Evolutionary conservation across 495 filamentous ascomycete genomes (phyloP).

Genomic region (Cenococcum geophilum): DNA sequence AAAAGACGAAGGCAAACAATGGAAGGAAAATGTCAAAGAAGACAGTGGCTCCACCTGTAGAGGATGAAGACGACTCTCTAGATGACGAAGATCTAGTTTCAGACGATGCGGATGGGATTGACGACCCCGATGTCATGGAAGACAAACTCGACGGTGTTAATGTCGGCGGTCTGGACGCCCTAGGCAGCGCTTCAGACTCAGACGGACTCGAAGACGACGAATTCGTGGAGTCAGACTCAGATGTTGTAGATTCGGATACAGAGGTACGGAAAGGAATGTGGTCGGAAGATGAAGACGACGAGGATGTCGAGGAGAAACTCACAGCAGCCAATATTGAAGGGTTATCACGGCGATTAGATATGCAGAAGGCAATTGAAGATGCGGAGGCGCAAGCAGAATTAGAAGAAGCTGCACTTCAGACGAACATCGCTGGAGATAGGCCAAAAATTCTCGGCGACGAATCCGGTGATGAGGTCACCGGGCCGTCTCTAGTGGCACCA

Average conservation of each 20-base stretch:
- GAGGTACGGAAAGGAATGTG: conserved; percentile 55
- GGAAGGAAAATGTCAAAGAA: conserved; percentile 39
- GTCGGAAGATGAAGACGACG: conserved; percentile 90
- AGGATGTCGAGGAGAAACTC: conserved; percentile 81
- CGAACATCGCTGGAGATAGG: conserved; percentile 82
- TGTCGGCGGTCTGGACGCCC: conserved; percentile 35
- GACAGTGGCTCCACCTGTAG: conserved; percentile 12
- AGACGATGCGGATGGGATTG: conserved; percentile 46
- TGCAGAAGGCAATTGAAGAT: conserved; percentile 59
- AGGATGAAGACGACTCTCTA: conserved; percentile 13
- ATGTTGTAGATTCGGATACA: conserved; percentile 28
- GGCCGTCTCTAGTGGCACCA: conserved; percentile 59
- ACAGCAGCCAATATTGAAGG: conserved; percentile 96
- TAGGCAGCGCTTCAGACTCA: conserved; percentile 36
- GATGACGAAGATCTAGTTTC: conserved; percentile 16
- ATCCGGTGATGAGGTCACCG: conserved; percentile 47
- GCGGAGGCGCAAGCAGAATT: conserved; percentile 74
- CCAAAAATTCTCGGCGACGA: conserved; percentile 61
- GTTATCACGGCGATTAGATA: conserved; percentile 73
- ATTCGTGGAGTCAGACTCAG: conserved; percentile 29
- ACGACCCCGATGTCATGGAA: conserved; percentile 36
- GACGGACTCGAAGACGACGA: conserved; percentile 46
- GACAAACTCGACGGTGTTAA: conserved; percentile 44
- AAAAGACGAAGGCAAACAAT: conserved; percentile 25
- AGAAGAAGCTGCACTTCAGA: conserved; percentile 84